Percentiles rank a stretch among this genome's conserved stretches.
Evolutionary conservation across 2,329 filamentous ascomycete genomes (phyloP).

Genomic region (Ilyonectria robusta): DNA sequence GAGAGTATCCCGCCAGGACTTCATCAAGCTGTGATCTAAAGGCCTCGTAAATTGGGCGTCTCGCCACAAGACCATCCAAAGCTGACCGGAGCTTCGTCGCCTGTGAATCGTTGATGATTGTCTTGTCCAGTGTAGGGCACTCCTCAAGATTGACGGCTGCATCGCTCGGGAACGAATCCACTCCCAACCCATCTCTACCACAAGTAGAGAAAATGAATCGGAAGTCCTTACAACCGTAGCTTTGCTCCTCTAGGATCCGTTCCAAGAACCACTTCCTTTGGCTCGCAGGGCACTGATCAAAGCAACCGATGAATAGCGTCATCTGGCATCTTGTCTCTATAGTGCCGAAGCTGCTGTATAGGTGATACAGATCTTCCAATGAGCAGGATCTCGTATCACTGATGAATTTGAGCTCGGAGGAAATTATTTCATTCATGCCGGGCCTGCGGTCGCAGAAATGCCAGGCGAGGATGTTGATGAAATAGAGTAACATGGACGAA

Average conservation of each 20-base stretch:
- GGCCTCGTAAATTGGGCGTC: background rate
- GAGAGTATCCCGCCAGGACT: background rate
- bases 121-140: background rate
- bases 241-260: background rate
- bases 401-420: background rate
- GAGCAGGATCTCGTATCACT: background rate
- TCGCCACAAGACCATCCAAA: background rate
- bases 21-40: background rate
- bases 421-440: background rate
- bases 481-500: slow-evolving; percentile 6
- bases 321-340: background rate
- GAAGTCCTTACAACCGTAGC: background rate
- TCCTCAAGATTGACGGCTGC: background rate
- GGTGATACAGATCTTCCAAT: background rate
- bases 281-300: background rate
- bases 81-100: background rate
- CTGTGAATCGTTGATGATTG: background rate
- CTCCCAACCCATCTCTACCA: background rate
- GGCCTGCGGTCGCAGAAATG: background rate
- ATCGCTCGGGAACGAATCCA: background rate
- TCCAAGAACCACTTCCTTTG: background rate
- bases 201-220: background rate
- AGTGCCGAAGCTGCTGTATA: background rate
- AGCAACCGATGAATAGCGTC: slow-evolving; percentile 3
- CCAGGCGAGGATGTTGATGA: slow-evolving; percentile 12